Evolutionary conservation across 1,284 basidiomycete genomes (phyloP), one percentile per base, ranked within the genome.

Genomic region (Cryptococcus floricola): DNA sequence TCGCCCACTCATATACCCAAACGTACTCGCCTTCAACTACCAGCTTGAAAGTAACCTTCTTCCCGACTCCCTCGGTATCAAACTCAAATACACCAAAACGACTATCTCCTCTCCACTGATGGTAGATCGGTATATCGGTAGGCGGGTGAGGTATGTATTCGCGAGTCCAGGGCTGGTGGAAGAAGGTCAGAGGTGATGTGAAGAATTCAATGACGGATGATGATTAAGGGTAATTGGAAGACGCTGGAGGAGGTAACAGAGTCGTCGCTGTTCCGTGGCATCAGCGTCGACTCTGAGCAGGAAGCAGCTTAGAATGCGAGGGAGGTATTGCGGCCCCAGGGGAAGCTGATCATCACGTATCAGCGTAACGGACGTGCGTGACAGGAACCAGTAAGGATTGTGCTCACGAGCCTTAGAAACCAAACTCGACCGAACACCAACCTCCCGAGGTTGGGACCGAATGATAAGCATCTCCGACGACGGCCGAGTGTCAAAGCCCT

Each of bases 171-270:
- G 57, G 57, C 31, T 50, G 53, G 39, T 59, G 50, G 41, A 59
- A 59, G 39, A 59, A 55, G 9, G 57, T 55, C 6, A 59, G 37
- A n/a, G 57, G 57, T 0, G 57, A 59, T 6, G 57, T 59, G 16
- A 53, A 59, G 45, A 59, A 59, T 25, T 59, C 57, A 37, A 58
- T 54, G 42, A 58, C 56, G 23, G 56, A 47, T 5, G 56, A 53
- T 9, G 47, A 44, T 10, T 10, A 8, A 19, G 48, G 56, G 31
- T 50, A 39, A 6, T 6, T 18, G 13, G 52, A 58, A 5, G 34
- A 28, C 4, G 42, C 19, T 14, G 52, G 52, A 43, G 56, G 56
- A 5, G 56, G 56, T n/a, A 58, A 42, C 12, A 59, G 42, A 4
- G 53, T 59, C 1, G 53, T 52, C 10, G 50, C 57, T 54, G 19